A percentile compares a stretch with the other conserved stretches of the same genome.
phyloP scores from a whole-genome alignment of 2,329 filamentous ascomycete species.

The Aspergillus fructus region DNA sequence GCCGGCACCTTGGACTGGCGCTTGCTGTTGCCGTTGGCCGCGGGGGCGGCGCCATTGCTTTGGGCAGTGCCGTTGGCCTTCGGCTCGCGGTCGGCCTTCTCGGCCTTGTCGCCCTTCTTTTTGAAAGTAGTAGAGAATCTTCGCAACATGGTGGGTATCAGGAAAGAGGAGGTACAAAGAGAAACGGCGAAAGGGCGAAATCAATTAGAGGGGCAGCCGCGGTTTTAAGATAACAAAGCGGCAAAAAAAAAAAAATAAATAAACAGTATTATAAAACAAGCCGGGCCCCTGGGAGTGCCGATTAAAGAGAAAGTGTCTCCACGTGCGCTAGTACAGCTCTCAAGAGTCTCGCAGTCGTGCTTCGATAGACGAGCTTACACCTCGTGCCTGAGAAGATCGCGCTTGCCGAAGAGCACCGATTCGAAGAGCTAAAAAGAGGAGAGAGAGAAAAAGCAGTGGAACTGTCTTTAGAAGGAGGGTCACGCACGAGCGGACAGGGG shows the following conservation, averaged over 20 bases:
- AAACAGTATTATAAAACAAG: constrained; percentile 3
- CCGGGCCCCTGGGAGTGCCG: background rate
- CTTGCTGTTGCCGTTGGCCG: constrained; percentile 27
- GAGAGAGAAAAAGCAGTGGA: background rate
- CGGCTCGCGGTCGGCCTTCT: constrained; percentile 34
- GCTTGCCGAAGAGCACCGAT: constrained; percentile 13
- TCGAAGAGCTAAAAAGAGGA: background rate
- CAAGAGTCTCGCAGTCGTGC: background rate
- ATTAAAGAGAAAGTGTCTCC: constrained; percentile 8
- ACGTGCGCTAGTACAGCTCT: constrained; percentile 3
- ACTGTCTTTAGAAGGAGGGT: background rate
- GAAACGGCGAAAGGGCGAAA: constrained; percentile 4
- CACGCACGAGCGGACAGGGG: background rate
- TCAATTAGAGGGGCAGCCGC: background rate
- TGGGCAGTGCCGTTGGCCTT: constrained; percentile 28
- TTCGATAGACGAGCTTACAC: constrained; percentile 1
- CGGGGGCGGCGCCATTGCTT: constrained; percentile 6
- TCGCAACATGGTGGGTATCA: constrained; percentile 38
- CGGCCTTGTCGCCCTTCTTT: constrained; percentile 30
- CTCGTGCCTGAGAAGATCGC: constrained; percentile 10
- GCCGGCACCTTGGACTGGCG: constrained; percentile 33
- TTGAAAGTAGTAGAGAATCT: constrained; percentile 42
- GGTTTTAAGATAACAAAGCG: constrained; percentile 14
- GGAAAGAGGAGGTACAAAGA: background rate
- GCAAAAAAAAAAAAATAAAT: constrained; percentile 3